These are phyloP conservation scores for Diplodia sapinea DNA, from an alignment of 2,329 filamentous ascomycete species.

Conservation along the genomic window DNA sequence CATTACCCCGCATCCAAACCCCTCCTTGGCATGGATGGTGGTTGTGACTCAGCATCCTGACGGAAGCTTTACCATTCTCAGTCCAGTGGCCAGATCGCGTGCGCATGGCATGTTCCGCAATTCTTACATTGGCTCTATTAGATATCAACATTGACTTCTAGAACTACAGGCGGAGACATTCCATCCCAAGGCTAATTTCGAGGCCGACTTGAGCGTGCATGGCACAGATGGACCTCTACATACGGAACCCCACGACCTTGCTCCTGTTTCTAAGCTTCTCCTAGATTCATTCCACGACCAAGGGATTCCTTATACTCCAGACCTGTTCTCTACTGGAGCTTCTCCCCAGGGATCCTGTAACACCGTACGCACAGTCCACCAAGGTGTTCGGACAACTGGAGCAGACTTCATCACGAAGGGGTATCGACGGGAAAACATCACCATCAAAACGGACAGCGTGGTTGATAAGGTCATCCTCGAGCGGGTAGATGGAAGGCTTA, in stretches of 20 bases:
- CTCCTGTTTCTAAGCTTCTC: slow-evolving; percentile 51
- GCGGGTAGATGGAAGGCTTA: slow-evolving; percentile 43
- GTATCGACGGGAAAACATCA: slow-evolving; percentile 46
- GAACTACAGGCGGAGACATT: slow-evolving; percentile 59
- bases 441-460: slow-evolving; percentile 42
- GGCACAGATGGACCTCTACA: slow-evolving; percentile 58
- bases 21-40: not conserved
- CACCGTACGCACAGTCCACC: slow-evolving; percentile 41
- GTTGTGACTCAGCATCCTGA: not conserved
- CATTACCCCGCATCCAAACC: not conserved
- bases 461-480: slow-evolving; percentile 57
- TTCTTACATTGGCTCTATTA: not conserved
- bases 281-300: slow-evolving; percentile 33
- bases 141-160: not conserved
- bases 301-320: slow-evolving; percentile 32
- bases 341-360: slow-evolving; percentile 40
- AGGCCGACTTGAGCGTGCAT: slow-evolving; percentile 56
- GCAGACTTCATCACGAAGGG: slow-evolving; percentile 51
- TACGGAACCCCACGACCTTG: slow-evolving; percentile 60
- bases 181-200: slow-evolving; percentile 63
- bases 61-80: not conserved
- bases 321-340: slow-evolving; percentile 33
- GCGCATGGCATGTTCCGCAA: not conserved
- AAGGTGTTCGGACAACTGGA: slow-evolving; percentile 42
- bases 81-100: too few relatives aligned